phyloP scores from a whole-genome alignment of 2,329 filamentous ascomycete species.

The Verticillium nubilum region DNA sequence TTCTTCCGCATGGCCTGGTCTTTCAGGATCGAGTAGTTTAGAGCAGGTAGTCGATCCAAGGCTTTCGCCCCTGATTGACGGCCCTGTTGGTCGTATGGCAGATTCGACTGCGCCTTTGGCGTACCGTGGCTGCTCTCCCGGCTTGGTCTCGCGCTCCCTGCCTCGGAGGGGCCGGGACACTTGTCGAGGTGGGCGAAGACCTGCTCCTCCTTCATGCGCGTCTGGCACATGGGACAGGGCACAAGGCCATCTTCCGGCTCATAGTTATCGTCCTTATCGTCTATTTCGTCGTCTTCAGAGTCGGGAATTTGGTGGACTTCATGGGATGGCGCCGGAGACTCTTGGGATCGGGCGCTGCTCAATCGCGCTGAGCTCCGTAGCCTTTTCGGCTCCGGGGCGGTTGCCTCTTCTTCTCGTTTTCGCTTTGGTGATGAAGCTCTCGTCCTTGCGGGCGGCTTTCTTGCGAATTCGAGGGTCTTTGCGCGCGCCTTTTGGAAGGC shows the following conservation, averaged over 20 bases:
- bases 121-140: not conserved
- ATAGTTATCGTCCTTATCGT: constrained; percentile 6
- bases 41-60: constrained; percentile 63
- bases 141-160: constrained; percentile 2
- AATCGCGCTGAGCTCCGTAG: constrained; percentile 46
- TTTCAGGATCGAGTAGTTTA: constrained; percentile 85
- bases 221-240: constrained; percentile 75
- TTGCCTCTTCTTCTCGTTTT: constrained; percentile 31
- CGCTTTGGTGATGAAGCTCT: constrained; percentile 41
- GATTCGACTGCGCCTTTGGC: not conserved
- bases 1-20: constrained; percentile 76
- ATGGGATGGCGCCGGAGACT: constrained; percentile 26
- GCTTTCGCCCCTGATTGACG: constrained; percentile 13
- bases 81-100: not conserved
- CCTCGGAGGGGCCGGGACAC: constrained; percentile 36
- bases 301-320: constrained; percentile 17
- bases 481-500: constrained; percentile 65
- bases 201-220: constrained; percentile 70
- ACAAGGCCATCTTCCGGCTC: constrained; percentile 66
- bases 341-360: constrained; percentile 35
- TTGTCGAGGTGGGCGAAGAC: constrained; percentile 80
- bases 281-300: constrained; percentile 15
- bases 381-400: constrained; percentile 36
- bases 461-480: constrained; percentile 60
- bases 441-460: constrained; percentile 25